Percentiles rank a stretch among this genome's conserved stretches.
Evolutionary conservation across 371 early-diverging fungal genomes (phyloP).

Genomic region (Mortierella sp.): DNA sequence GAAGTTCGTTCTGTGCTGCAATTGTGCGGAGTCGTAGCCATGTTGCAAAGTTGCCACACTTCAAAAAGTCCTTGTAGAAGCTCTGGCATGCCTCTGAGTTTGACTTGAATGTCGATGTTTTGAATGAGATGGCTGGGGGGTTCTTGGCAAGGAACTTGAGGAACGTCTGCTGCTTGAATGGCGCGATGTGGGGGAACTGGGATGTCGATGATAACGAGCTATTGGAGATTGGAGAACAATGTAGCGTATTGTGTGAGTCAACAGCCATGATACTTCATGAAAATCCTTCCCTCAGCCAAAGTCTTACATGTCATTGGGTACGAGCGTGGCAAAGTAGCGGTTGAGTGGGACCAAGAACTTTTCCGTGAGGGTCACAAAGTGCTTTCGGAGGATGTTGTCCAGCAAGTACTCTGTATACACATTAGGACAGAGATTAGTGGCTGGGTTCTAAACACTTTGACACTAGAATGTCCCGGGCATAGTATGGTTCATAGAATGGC

Average conservation of each 20-base stretch:
- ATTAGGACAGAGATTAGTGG: not conserved
- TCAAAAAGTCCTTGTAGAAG: conserved; percentile 88
- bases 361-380: conserved; percentile 94
- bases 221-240: not conserved
- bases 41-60: conserved; percentile 94
- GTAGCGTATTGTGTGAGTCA: too few species aligned
- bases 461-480: too few species aligned
- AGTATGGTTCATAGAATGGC: not conserved
- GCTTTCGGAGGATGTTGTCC: conserved; percentile 90
- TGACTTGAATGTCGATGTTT: conserved; percentile 50
- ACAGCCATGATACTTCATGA: too few species aligned
- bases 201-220: conserved; percentile 39
- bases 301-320: conserved; percentile 72
- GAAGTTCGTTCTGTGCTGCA: conserved; percentile 80
- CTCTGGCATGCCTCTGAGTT: conserved; percentile 61
- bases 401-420: conserved; percentile 63
- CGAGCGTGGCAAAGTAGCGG: conserved; percentile 88
- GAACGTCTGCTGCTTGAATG: conserved; percentile 53
- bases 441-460: too few species aligned
- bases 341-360: conserved; percentile 95
- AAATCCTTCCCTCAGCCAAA: not conserved
- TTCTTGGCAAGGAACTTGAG: conserved; percentile 45
- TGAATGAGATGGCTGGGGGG: conserved; percentile 48
- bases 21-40: conserved; percentile 90
- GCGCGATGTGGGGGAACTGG: conserved; percentile 54